A percentile compares a stretch with the other conserved stretches of the same genome.
These are phyloP conservation scores for Pseudevernia furfuracea DNA, from an alignment of 495 filamentous ascomycete species.

Conservation along the genomic window DNA sequence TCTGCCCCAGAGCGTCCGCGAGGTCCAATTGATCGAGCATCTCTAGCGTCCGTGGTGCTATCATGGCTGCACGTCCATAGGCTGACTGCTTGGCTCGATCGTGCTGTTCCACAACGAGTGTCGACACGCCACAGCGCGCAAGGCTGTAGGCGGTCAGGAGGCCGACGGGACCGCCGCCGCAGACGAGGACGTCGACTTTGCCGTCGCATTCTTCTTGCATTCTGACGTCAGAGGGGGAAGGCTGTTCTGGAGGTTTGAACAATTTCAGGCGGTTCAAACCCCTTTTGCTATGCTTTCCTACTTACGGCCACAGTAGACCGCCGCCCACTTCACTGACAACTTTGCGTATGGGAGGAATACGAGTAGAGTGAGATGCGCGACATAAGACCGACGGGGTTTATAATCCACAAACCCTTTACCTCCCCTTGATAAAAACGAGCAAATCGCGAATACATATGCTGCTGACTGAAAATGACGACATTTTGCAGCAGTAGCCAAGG, in stretches of 20 bases:
- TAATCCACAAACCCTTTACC: too few relatives aligned
- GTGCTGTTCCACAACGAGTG: constrained; percentile 16
- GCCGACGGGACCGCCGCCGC: constrained; percentile 81
- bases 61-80: constrained; percentile 23
- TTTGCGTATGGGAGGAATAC: not conserved
- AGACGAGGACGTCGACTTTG: constrained; percentile 60
- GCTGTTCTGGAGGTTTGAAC: too few relatives aligned
- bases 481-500: not conserved
- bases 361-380: not conserved
- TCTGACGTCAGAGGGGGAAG: too few relatives aligned
- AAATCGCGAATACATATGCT: not conserved
- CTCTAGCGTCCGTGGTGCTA: constrained; percentile 37
- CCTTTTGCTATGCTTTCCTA: too few relatives aligned
- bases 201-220: not conserved
- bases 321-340: too few relatives aligned
- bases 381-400: too few relatives aligned
- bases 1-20: constrained; percentile 38
- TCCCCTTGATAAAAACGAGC: too few relatives aligned
- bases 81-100: constrained; percentile 12
- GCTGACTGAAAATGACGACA: not conserved
- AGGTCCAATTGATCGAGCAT: constrained; percentile 44
- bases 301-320: too few relatives aligned
- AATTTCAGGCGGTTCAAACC: not conserved
- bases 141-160: constrained; percentile 74
- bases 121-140: constrained; percentile 46